These are phyloP conservation scores for Papiliotrema fonsecae DNA, from an alignment of 1,284 basidiomycete genomes.

Conservation along the genomic window DNA sequence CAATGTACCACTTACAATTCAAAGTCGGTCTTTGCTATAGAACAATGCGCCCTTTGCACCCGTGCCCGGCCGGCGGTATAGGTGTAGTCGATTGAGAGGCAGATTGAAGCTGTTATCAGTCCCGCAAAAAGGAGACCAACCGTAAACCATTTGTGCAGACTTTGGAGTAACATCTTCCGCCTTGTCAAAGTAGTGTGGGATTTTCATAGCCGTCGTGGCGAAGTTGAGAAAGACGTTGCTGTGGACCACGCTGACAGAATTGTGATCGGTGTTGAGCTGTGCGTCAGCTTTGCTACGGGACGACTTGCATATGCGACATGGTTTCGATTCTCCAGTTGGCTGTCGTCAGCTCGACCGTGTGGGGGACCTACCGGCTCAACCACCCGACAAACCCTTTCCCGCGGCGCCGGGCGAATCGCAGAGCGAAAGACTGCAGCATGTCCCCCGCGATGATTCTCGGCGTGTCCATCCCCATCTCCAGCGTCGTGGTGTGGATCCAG, in stretches of 20 bases:
- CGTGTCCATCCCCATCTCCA: slow-evolving; percentile 74
- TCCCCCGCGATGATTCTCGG: slow-evolving; percentile 57
- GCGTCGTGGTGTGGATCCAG: slow-evolving; percentile 64
- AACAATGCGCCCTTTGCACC: slow-evolving; percentile 37
- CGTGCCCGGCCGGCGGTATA: slow-evolving; percentile 38
- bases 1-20: slow-evolving; percentile 55
- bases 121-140: slow-evolving; percentile 46
- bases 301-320: slow-evolving; percentile 41
- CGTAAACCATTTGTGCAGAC: slow-evolving; percentile 54
- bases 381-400: slow-evolving; percentile 39
- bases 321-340: slow-evolving; percentile 47
- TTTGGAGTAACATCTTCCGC: slow-evolving; percentile 38
- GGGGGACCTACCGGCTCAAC: slow-evolving; percentile 41
- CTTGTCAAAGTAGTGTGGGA: slow-evolving; percentile 67
- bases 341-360: slow-evolving; percentile 1
- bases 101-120: slow-evolving; percentile 21
- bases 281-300: background rate
- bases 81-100: slow-evolving; percentile 32
- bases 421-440: slow-evolving; percentile 42
- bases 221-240: slow-evolving; percentile 84
- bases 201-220: slow-evolving; percentile 79
- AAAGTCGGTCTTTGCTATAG: slow-evolving; percentile 55
- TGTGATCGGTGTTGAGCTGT: slow-evolving; percentile 66
- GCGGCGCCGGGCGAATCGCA: slow-evolving; percentile 29
- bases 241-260: slow-evolving; percentile 60